These are phyloP conservation scores for Talaromyces ruber DNA, from an alignment of 495 filamentous ascomycete genomes.

Conservation along the genomic window DNA sequence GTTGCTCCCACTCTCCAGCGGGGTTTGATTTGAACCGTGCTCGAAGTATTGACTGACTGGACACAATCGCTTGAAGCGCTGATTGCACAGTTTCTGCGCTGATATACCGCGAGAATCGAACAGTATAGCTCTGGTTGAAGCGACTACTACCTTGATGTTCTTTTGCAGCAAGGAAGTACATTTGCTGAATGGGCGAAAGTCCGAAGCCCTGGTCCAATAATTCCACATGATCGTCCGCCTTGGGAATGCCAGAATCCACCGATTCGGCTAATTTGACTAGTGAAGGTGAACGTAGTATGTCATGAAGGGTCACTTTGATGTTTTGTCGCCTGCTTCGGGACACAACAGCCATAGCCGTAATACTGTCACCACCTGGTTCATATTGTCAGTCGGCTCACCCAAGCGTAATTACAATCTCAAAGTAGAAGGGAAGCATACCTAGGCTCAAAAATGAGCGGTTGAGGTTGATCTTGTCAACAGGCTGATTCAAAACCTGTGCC, in stretches of 20 bases:
- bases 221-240: slow-evolving; percentile 17
- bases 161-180: slow-evolving; percentile 37
- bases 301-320: slow-evolving; percentile 25
- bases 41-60: slow-evolving; percentile 61
- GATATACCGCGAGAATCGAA: slow-evolving; percentile 44
- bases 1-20: slow-evolving; percentile 35
- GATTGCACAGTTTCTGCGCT: slow-evolving; percentile 39
- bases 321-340: slow-evolving; percentile 29
- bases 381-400: slow-evolving; percentile 17
- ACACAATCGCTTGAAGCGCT: slow-evolving; percentile 49
- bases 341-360: slow-evolving; percentile 33
- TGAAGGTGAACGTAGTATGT: slow-evolving; percentile 28
- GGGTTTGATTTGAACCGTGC: slow-evolving; percentile 43
- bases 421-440: slow-evolving; percentile 14
- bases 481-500: slow-evolving; percentile 40
- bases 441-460: slow-evolving; percentile 35
- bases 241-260: slow-evolving; percentile 14
- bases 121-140: slow-evolving; percentile 64
- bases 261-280: slow-evolving; percentile 25
- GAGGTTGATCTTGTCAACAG: slow-evolving; percentile 25
- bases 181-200: slow-evolving; percentile 35
- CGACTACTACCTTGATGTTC: slow-evolving; percentile 40
- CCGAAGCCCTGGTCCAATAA: slow-evolving; percentile 42
- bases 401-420: too few relatives aligned
- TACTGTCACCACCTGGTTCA: slow-evolving; percentile 36